Evolutionary conservation across 371 early-diverging fungal genomes (phyloP), one percentile per base, ranked within the genome.

Genomic region (Mortierella sp.): DNA sequence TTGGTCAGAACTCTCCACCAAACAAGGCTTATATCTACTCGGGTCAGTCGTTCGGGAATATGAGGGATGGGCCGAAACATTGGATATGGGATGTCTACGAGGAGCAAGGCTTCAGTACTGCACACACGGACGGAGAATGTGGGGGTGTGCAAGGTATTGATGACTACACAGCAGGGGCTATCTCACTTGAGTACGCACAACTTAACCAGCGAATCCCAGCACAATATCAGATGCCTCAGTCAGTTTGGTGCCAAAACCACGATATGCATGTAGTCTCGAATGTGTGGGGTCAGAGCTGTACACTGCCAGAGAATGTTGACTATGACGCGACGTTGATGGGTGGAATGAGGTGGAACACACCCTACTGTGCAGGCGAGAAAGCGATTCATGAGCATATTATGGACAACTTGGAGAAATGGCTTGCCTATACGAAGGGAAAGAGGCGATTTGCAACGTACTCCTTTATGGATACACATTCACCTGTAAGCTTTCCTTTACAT

Each of bases 31-130:
- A 57, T 28, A 76, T 80, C 48, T 84, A 84, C 57, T 72, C 80
- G 3, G 84, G 84, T 21, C 84, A 84, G 73, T 69, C 70, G 4
- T 58, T 73, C 40, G 73, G 76, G 58, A 61, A 73, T 33, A 65
- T 69, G 24, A 68, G 52, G 6, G 32, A 65, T 16, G 77, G 70
- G 3, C 75, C 79, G 3, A 74, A 74, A 33, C 80, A 79, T 52
- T 84, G 84, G 84, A 13, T 84, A 13, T 84, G 84, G 84, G 80
- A 84, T 50, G 63, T 65, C n/a, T 84, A 67, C 64, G 77, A 84
- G 58, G 74, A 76, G 19, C 84, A 84, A 53, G 84, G 77, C 3
- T 84, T 84, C 64, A 60, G n/a, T 5, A 84, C 80, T 2, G 76
- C 72, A 41, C 84, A 84, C 57, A 70, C 84, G 2, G 84, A 84